Conservation (phyloP, 2,329 filamentous ascomycete genomes). For the Claviceps pazoutovae region DNA sequence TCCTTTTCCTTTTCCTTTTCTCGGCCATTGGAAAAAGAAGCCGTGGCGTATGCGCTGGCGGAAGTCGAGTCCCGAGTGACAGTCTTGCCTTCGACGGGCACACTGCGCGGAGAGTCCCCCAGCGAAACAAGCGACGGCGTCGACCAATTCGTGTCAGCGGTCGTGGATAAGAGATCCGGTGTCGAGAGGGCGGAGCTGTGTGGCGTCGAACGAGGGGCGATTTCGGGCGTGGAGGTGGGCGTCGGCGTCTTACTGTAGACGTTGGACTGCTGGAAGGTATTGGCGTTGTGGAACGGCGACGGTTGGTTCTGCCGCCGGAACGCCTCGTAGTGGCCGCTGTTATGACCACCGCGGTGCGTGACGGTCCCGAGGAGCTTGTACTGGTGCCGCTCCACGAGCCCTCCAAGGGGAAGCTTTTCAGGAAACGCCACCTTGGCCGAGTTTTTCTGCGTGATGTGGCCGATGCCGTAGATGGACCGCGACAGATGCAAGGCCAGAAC, state of each 20-base stretch:
- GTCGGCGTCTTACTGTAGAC: slow-evolving; percentile 54
- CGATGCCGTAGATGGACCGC: slow-evolving; percentile 75
- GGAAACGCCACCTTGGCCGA: slow-evolving; percentile 88
- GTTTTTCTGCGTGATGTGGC: slow-evolving; percentile 74
- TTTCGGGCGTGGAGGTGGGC: slow-evolving; percentile 34
- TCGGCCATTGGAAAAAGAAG: slow-evolving; percentile 7
- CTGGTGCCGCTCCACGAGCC: slow-evolving; percentile 59
- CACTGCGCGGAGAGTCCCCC: slow-evolving; percentile 17
- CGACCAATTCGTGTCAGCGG: slow-evolving; percentile 22
- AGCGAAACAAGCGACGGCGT: slow-evolving; percentile 24
- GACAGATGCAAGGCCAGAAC: slow-evolving; percentile 86
- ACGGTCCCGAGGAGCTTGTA: slow-evolving; percentile 81
- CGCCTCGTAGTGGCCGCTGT: slow-evolving; percentile 94
- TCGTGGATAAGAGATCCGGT: slow-evolving; percentile 30
- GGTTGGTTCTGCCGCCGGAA: slow-evolving; percentile 76
- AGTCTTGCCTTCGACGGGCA: slow-evolving; percentile 13
- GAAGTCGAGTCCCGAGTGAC: slow-evolving; percentile 5
- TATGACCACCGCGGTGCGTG: slow-evolving; percentile 88
- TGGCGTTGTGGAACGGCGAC: slow-evolving; percentile 68
- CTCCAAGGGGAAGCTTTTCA: slow-evolving; percentile 70
- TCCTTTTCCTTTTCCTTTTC: slow-evolving; percentile 25
- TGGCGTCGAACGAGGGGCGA: slow-evolving; percentile 22
- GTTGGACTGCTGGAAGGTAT: slow-evolving; percentile 61
- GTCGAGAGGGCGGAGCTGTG: slow-evolving; percentile 31
- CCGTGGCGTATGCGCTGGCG: slow-evolving; percentile 1